Evolutionary conservation across 768 basidiomycete genomes (phyloP), one percentile per base, ranked within the genome.

Genomic region (Tylopilus intermedius): DNA sequence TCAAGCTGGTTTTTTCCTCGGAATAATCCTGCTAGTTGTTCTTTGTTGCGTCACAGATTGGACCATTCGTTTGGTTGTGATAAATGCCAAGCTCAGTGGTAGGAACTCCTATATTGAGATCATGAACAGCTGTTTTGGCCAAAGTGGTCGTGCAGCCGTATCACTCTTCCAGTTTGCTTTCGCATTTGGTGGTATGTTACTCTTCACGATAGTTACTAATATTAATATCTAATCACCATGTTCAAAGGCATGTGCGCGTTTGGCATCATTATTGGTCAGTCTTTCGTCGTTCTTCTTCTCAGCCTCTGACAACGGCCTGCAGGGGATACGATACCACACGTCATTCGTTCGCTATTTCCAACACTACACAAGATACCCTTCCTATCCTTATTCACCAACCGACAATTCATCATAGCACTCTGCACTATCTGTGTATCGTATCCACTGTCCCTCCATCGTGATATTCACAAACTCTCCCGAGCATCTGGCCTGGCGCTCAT

Each of bases 161-260:
- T 95, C 94, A 0, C 86, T 97, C 68, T 98, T 99, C 66, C 96
- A 98, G 67, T 98, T 99, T 65, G 77, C 93, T 4, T 98, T 99
- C 66, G 96, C 96, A 8, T 96, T 96, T 58, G 96, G 96, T 62
- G 94, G 93, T 86, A 62, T 48, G 81, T 55, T 42, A 15, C 41
- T 45, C 29, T 51, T 38, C 26, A n/a, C 14, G 38, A 15, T 8
- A 18, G 4, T 8, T 40, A 37, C 15, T 22, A 30, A 30, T 30
- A 24, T 24, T 24, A 15, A 43, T 46, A 41, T 49, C 51, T 61
- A n/a, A 59, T 41, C 39, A 32, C 3, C n/a, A 22, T 54, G 27
- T 10, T 29, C 13, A 37, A 52, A 90, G 90, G 95, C 40, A 97
- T 97, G 94, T 95, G 93, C 59, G 95, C 95, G 0, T 98, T 97